Base-by-base conservation (phyloP, 2,329 filamentous ascomycete genomes). In the Penicillium sp. region DNA sequence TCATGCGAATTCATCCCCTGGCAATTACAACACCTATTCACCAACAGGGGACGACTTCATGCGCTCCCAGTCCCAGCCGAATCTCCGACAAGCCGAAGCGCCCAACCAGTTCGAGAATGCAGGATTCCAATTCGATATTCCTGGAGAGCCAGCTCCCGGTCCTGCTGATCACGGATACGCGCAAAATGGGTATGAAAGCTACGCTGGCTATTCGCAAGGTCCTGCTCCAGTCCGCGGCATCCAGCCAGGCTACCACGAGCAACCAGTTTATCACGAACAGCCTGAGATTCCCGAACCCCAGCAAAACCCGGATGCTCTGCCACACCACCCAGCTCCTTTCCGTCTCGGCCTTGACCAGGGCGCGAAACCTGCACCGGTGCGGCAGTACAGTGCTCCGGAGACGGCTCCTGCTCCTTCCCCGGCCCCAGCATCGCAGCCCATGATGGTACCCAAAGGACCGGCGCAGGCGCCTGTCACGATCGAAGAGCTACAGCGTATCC, bases 401-500 rank as follows among this genome's bases (percentile, higher is more conserved):
- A 14, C 64, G 2, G 54, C 71, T 49, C 75, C 67, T 47, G 74
- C 68, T 55, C 75, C 73, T 24, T 64, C 66, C 54, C 67, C 65
- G 27, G 67, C 73, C 8, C 47, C 47, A 16, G 46, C 55, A n/a
- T 60, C 65, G 14, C 55, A 61, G 14, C 53, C 59, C 2, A 46
- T 47, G 16, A 47, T 48, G 22, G 55, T 59, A 14, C 43, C 55
- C 10, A 43, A 47, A 32, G 52, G 42, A 34, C 43, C 14, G 18
- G 47, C 39, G 21, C 70, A 58, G 36, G 60, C 76, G 2, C 88
- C 87, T 0, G 87, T 97, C 4, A 96, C 92, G 0, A 77, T 83
- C 2, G 85, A 89, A 42, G 90, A 96, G 69, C 79, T 99, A 7
- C 89, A 95, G 62, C 81, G 82, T 21, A 77, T 97, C 8, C 86